Conservation (phyloP, 1,284 basidiomycete genomes). For the Abortiporus biennis region DNA sequence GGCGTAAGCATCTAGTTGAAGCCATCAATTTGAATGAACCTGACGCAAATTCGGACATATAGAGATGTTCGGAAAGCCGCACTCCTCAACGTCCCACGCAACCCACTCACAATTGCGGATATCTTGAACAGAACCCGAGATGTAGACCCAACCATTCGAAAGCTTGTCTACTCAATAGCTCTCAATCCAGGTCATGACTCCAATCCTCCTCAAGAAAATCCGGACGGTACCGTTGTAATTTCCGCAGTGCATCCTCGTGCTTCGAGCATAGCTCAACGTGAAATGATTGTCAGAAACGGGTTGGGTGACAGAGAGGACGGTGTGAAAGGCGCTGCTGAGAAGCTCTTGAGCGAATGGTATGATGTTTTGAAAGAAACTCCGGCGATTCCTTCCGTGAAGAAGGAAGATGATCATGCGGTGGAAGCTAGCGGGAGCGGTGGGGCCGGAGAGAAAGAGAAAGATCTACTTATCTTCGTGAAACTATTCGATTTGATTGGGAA, state of each 20-base stretch:
- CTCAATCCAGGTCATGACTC: constrained; percentile 31
- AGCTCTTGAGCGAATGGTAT: constrained; percentile 76
- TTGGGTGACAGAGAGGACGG: constrained; percentile 82
- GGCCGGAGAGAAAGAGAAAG: constrained; percentile 15
- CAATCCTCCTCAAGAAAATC: constrained; percentile 8
- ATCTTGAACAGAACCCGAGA: constrained; percentile 85
- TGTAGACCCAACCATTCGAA: constrained; percentile 77
- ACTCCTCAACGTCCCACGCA: constrained; percentile 73
- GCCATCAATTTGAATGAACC: neutral
- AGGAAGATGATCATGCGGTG: constrained; percentile 17
- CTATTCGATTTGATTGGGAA: constrained; percentile 60
- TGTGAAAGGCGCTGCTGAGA: constrained; percentile 78
- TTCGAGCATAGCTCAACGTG: constrained; percentile 72
- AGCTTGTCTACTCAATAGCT: constrained; percentile 73
- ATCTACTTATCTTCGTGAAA: constrained; percentile 48
- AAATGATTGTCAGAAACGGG: constrained; percentile 75
- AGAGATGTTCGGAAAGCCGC: constrained; percentile 91
- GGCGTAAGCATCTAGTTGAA: constrained; percentile 55
- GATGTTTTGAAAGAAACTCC: constrained; percentile 40
- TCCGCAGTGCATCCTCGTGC: constrained; percentile 64
- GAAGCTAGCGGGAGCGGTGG: neutral
- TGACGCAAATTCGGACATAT: constrained; percentile 7
- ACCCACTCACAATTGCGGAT: constrained; percentile 52
- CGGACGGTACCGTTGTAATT: constrained; percentile 20
- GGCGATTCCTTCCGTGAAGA: constrained; percentile 44